Evolutionary conservation across 805 yeast genomes (phyloP).

Genomic region (Aciculoconidium aculeatum): DNA sequence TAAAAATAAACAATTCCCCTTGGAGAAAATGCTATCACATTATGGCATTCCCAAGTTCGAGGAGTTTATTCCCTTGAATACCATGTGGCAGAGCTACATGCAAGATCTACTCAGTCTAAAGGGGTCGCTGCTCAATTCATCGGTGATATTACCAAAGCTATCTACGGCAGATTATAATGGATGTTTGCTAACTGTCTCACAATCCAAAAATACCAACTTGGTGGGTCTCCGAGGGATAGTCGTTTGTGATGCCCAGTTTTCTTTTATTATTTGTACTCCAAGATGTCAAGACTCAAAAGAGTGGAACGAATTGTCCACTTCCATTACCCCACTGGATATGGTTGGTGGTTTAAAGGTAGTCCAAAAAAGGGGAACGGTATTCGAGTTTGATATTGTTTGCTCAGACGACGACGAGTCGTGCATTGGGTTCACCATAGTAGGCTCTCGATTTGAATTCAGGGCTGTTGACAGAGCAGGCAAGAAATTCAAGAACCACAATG

Average conservation of each 20-base stretch:
- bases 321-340: slow-evolving; percentile 20
- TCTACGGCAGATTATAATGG: slow-evolving; percentile 82
- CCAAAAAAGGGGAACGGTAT: slow-evolving; percentile 62
- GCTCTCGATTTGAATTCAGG: slow-evolving; percentile 71
- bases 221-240: slow-evolving; percentile 71
- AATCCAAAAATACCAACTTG: slow-evolving; percentile 49
- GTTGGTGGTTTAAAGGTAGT: slow-evolving; percentile 64
- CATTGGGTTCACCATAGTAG: slow-evolving; percentile 61
- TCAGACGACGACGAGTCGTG: slow-evolving; percentile 31
- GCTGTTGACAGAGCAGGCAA: slow-evolving; percentile 76
- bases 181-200: slow-evolving; percentile 52
- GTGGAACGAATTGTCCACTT: slow-evolving; percentile 24
- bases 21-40: slow-evolving; percentile 17
- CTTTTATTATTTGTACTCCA: slow-evolving; percentile 57
- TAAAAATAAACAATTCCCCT: slow-evolving; percentile 19
- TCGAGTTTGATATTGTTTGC: slow-evolving; percentile 40
- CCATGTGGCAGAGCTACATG: slow-evolving; percentile 72
- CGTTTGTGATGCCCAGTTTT: slow-evolving; percentile 75
- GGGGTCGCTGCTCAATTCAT: slow-evolving; percentile 18
- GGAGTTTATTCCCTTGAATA: slow-evolving; percentile 48
- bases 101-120: slow-evolving; percentile 45
- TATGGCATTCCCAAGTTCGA: slow-evolving; percentile 38
- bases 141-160: slow-evolving; percentile 46
- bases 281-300: slow-evolving; percentile 24
- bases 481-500: slow-evolving; percentile 77